phyloP scores from a whole-genome alignment of 2,329 filamentous ascomycete species.

The Ascosphaera apis region DNA sequence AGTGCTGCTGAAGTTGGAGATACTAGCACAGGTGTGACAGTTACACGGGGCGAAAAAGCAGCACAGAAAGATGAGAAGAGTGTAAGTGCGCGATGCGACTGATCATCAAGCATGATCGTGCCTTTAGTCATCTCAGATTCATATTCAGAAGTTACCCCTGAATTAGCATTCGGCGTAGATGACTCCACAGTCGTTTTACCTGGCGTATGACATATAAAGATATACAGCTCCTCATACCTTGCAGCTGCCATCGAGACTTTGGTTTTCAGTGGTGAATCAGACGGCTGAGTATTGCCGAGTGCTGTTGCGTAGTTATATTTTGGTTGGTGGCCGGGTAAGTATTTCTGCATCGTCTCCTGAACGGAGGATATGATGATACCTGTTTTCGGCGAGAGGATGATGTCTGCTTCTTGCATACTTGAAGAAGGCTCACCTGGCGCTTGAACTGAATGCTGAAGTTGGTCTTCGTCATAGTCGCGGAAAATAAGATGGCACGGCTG shows the following conservation, averaged over 20 bases:
- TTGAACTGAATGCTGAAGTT: not conserved
- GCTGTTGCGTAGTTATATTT: too few species aligned
- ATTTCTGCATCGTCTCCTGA: constrained; percentile 47
- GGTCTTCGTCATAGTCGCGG: constrained; percentile 7
- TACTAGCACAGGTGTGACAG: too few species aligned
- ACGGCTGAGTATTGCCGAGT: constrained; percentile 2
- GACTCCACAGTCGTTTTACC: not conserved
- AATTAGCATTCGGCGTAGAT: too few species aligned
- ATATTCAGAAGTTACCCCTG: too few species aligned
- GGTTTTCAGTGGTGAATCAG: constrained; percentile 27
- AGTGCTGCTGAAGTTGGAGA: too few species aligned
- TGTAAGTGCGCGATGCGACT: too few species aligned
- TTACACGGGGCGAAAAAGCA: too few species aligned
- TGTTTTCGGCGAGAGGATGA: constrained; percentile 44
- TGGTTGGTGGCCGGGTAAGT: constrained; percentile 37
- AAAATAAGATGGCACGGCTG: constrained; percentile 6
- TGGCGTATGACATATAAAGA: constrained; percentile 34
- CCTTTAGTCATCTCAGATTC: too few species aligned
- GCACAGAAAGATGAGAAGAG: too few species aligned
- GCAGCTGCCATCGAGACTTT: constrained; percentile 29
- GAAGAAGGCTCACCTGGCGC: not conserved
- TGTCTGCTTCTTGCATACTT: constrained; percentile 29
- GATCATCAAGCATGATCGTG: too few species aligned
- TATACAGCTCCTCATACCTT: constrained; percentile 43
- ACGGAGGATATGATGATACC: constrained; percentile 50